These are phyloP conservation scores for Ceriops zippeliana DNA, from an alignment of 345 rosid genomes.

Conservation along the genomic window DNA sequence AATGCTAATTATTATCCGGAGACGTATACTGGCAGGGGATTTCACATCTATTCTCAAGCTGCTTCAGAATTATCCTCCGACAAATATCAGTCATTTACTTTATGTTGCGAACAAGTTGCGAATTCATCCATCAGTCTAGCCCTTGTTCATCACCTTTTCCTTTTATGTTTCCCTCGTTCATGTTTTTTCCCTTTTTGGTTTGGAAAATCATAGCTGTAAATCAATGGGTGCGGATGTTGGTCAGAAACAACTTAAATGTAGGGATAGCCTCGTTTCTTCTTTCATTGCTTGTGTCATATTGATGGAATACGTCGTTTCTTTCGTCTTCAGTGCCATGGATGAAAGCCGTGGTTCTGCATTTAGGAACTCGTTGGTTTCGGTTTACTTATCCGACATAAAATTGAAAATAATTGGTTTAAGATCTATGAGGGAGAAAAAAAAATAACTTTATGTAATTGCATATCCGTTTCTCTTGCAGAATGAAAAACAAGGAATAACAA, in stretches of 20 bases:
- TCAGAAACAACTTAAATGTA: not conserved
- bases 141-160: not conserved
- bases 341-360: no score
- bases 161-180: not conserved
- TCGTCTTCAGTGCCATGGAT: no score
- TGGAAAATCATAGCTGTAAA: not conserved
- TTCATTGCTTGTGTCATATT: no score
- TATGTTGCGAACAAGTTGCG: slow-evolving; percentile 92
- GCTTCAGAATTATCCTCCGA: slow-evolving; percentile 73
- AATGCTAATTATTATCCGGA: slow-evolving; percentile 79
- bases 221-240: not conserved
- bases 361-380: no score
- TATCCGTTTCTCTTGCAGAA: no score
- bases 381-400: no score
- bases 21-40: slow-evolving; percentile 82
- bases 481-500: no score
- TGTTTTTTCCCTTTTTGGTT: not conserved
- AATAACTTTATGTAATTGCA: no score
- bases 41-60: slow-evolving; percentile 79
- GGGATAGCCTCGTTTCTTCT: no score
- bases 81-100: slow-evolving; percentile 79
- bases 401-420: no score
- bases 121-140: slow-evolving; percentile 31
- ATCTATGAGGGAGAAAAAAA: no score
- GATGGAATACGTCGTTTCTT: no score